phyloP scores from a whole-genome alignment of 2,329 filamentous ascomycete species.

The Ophiosphaerella narmari region DNA sequence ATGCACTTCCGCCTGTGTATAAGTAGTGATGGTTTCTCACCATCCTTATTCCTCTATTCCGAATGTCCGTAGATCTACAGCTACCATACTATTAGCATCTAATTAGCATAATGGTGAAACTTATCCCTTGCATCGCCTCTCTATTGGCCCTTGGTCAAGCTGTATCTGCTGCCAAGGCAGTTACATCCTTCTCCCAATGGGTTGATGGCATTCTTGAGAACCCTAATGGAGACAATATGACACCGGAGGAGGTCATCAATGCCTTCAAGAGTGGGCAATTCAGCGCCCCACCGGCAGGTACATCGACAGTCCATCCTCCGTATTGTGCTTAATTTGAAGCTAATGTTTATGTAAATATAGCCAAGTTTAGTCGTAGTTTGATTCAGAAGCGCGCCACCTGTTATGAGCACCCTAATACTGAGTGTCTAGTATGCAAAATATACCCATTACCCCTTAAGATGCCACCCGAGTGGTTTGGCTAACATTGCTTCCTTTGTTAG shows the following conservation, averaged over 20 bases:
- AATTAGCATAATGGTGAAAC: not conserved
- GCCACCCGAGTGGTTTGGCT: not conserved
- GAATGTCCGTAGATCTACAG: no score
- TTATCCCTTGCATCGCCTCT: not conserved
- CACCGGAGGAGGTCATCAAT: not conserved
- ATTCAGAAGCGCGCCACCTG: not conserved
- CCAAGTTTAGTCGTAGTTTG: not conserved
- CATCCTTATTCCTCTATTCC: no score
- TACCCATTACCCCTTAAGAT: not conserved
- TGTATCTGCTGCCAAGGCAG: not conserved
- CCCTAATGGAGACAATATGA: not conserved
- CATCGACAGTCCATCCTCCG: no score
- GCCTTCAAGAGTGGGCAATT: not conserved
- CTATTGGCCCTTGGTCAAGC: not conserved
- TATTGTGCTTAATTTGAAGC: not conserved
- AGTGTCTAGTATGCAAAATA: not conserved
- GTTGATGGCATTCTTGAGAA: not conserved
- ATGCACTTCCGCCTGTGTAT: no score
- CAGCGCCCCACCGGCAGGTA: not conserved
- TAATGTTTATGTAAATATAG: not conserved
- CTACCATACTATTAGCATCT: not conserved
- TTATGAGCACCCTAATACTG: not conserved
- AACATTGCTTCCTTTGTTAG: not conserved
- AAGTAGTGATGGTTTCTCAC: no score
- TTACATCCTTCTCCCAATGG: not conserved